phyloP scores from a whole-genome alignment of 1,284 basidiomycete species.

The Boletellus deceptivus region DNA sequence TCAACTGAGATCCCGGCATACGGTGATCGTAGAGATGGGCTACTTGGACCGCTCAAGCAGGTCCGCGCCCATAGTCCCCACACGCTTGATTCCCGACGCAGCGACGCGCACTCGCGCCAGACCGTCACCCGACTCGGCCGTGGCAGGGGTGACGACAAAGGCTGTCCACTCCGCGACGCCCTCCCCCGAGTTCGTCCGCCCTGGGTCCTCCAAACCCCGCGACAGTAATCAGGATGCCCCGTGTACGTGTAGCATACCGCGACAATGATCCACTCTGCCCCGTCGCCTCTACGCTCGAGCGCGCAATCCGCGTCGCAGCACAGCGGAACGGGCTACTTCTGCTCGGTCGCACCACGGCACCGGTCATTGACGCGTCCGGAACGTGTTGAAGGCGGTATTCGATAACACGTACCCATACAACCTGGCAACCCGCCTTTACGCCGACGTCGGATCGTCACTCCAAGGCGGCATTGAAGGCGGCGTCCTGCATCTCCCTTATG shows the following conservation, averaged over 20 bases:
- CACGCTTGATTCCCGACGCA: conserved; percentile 68
- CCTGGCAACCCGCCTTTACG: neutral
- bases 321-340: too few species aligned
- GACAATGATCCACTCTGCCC: neutral
- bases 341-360: neutral
- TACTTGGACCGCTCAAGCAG: conserved; percentile 55
- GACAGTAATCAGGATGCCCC: too few species aligned
- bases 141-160: too few species aligned
- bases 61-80: conserved; percentile 65
- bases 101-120: conserved; percentile 44
- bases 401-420: conserved; percentile 3
- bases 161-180: neutral
- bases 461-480: conserved; percentile 44
- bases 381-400: neutral
- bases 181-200: too few species aligned
- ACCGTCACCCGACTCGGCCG: neutral
- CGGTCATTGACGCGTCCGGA: too few species aligned
- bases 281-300: too few species aligned
- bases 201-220: too few species aligned
- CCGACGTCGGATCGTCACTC: conserved; percentile 14
- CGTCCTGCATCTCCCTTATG: conserved; percentile 68
- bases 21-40: conserved; percentile 76
- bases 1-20: too few species aligned
- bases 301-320: too few species aligned
- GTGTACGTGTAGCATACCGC: conserved; percentile 23